Evolutionary conservation across 768 basidiomycete genomes (phyloP), one percentile per base, ranked within the genome.

Genomic region (Clathrus columnatus): DNA sequence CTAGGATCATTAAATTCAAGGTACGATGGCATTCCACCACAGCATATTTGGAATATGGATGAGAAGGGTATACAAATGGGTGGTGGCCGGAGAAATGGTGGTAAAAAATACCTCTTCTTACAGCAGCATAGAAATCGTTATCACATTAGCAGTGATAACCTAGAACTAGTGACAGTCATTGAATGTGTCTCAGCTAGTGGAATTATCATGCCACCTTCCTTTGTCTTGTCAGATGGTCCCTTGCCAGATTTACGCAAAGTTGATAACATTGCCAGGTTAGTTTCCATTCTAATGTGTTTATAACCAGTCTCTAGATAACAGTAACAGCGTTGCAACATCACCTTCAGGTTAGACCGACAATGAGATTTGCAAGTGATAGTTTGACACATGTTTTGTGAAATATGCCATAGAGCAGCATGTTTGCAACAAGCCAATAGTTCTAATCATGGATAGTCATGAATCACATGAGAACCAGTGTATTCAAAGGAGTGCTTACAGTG

Each of bases 141-240:
- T 51, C 52, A 60, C 18, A 52, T 64, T 7, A 51, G 60, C 7
- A 67, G 62, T 59, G 70, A 61, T n/a, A 70, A 72, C 54, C 60
- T 71, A 2, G 73, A 79, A 58, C 67, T 76, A 1, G 70, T 79
- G 14, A 79, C 76, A 0, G 62, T 78, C 23, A 71, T 80, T 36
- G 74, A 79, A 59, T 65, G 67, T 50, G 60, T 75, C 4, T 73
- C 69, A 50, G 72, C 77, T 8, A 71, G 72, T 63, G 74, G 74
- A 0, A 61, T 50, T 4, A 62, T 62, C 7, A 48, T 75, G 4
- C 59, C 49, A 14, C 73, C 76, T 2, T 63, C 63, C 7, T 67
- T 77, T 24, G 68, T 78, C 32, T 75, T 73, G n/a, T n/a, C n/a
- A n/a, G n/a, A n/a, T n/a, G n/a, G n/a, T n/a, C n/a, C n/a, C n/a